These are phyloP conservation scores for Plasmodium berghei DNA, from an alignment of 169 alveolate species.

Conservation along the genomic window DNA sequence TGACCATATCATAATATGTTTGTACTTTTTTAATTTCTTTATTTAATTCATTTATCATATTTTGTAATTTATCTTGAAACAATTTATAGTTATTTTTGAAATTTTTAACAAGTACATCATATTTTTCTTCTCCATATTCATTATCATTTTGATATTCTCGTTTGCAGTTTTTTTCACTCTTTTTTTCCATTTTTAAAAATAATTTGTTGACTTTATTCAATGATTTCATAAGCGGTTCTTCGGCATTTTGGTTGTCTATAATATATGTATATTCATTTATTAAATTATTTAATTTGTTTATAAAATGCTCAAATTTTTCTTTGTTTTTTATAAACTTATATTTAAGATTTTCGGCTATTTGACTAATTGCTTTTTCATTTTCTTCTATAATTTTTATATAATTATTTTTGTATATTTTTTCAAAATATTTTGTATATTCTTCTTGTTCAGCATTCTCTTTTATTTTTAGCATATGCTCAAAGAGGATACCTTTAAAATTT, in stretches of 20 bases:
- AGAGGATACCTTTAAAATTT: constrained; percentile 4
- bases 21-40: constrained; percentile 54
- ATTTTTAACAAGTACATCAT: not conserved
- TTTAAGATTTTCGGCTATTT: not conserved
- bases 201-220: constrained; percentile 6
- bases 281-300: constrained; percentile 16
- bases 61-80: constrained; percentile 16
- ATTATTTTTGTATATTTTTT: not conserved
- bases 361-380: not conserved
- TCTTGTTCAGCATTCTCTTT: constrained; percentile 19
- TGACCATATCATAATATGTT: constrained; percentile 25
- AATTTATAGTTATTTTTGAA: constrained; percentile 9
- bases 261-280: constrained; percentile 9
- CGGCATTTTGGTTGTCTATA: not conserved
- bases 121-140: not conserved
- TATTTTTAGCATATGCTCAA: constrained; percentile 26
- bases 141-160: too few species aligned
- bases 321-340: constrained; percentile 31
- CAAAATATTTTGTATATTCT: constrained; percentile 13
- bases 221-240: not conserved
- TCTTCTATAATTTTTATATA: not conserved
- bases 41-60: constrained; percentile 14
- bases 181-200: not conserved
- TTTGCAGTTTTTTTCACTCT: not conserved
- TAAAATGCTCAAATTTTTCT: constrained; percentile 12